These are phyloP conservation scores for Macrophomina phaseolina DNA, from an alignment of 2,329 filamentous ascomycete genomes.

Conservation along the genomic window DNA sequence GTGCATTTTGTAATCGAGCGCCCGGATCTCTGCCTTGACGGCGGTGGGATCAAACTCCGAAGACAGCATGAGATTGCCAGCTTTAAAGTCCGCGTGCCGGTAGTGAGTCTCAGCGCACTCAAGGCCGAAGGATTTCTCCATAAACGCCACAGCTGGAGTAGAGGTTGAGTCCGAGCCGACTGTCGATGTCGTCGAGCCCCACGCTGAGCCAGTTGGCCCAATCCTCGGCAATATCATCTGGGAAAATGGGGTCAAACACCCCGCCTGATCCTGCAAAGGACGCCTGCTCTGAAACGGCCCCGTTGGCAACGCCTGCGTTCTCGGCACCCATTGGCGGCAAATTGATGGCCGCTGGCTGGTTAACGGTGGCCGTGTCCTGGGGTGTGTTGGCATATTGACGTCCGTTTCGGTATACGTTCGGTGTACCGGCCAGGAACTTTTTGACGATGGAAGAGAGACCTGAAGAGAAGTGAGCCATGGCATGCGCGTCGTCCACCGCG, in stretches of 20 bases:
- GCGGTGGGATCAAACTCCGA: too few species aligned
- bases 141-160: background rate
- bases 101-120: background rate
- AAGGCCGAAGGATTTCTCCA: background rate
- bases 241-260: background rate
- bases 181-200: constrained; percentile 1
- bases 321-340: constrained; percentile 5
- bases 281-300: background rate
- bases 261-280: background rate
- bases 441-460: background rate
- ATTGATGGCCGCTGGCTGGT: background rate
- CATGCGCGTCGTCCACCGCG: constrained; percentile 10
- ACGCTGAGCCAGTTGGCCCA: constrained; percentile 7
- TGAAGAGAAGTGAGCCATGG: background rate
- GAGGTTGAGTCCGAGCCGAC: background rate
- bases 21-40: too few species aligned
- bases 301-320: background rate
- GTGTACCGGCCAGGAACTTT: background rate
- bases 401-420: background rate
- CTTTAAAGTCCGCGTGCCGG: too few species aligned
- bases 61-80: too few species aligned
- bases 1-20: too few species aligned
- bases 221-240: constrained; percentile 1
- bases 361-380: background rate
- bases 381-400: background rate